Percentiles rank a stretch among this genome's conserved stretches.
phyloP scores from a whole-genome alignment of 2,329 filamentous ascomycete genomes.

The Biscogniauxia sp. region DNA sequence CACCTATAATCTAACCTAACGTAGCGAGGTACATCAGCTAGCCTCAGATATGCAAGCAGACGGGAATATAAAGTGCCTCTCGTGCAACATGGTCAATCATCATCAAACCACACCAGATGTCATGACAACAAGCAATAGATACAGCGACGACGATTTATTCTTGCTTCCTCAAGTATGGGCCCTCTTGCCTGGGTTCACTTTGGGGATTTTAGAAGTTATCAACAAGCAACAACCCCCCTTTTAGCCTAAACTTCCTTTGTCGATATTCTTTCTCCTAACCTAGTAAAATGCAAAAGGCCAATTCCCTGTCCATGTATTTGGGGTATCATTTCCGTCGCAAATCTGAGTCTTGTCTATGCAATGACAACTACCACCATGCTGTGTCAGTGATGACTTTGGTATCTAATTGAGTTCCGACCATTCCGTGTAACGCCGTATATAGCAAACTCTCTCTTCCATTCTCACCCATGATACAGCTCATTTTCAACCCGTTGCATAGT shows the following conservation, averaged over 20 bases:
- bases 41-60: no score
- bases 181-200: neutral
- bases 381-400: constrained; percentile 18
- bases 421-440: constrained; percentile 9
- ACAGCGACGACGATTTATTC: neutral
- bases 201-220: neutral
- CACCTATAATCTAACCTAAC: no score
- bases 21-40: no score
- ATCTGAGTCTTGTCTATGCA: neutral
- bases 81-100: no score
- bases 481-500: neutral
- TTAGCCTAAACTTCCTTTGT: neutral
- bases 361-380: neutral
- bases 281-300: neutral
- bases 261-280: no score
- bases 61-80: no score
- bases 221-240: neutral
- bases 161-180: neutral
- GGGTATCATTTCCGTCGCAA: neutral
- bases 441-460: constrained; percentile 1
- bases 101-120: no score
- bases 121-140: no score
- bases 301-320: neutral
- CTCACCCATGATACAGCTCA: constrained; percentile 10
- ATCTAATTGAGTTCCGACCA: constrained; percentile 5